Conservation (phyloP, 1,284 basidiomycete genomes). For the Ganoderma lingzhi region DNA sequence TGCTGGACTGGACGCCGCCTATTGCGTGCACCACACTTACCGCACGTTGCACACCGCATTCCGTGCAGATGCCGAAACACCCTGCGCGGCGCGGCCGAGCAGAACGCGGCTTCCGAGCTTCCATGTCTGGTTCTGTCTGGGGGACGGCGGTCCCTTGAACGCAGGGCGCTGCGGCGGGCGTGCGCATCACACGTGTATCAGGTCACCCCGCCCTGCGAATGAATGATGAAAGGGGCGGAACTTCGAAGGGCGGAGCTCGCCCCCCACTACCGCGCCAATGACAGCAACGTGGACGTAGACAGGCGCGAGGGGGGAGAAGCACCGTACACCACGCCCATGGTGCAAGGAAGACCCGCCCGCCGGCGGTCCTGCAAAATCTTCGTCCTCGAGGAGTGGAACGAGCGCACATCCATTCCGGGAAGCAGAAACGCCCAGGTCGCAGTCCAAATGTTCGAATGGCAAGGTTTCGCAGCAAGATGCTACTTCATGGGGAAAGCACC, state of each 20-base stretch:
- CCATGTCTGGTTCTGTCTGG: not conserved
- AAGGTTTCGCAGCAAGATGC: not conserved
- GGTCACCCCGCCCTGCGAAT: not conserved
- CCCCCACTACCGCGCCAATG: not conserved
- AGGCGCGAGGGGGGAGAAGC: not conserved
- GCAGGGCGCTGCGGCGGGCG: slow-evolving; percentile 36
- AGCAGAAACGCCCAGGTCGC: not conserved
- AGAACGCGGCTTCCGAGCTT: not conserved
- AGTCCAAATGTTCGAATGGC: not conserved
- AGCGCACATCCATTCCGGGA: not conserved
- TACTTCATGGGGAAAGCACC: not conserved
- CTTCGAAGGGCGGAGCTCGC: not conserved
- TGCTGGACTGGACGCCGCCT: not conserved
- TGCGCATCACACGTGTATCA: slow-evolving; percentile 42
- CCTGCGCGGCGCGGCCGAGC: slow-evolving; percentile 2
- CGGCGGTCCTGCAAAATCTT: not conserved
- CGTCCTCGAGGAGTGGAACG: not conserved
- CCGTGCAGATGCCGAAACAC: not conserved
- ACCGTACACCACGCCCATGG: not conserved
- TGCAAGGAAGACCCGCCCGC: not conserved
- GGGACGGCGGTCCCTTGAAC: not conserved
- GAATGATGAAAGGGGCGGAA: slow-evolving; percentile 7
- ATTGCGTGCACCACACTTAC: no score
- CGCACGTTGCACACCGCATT: not conserved
- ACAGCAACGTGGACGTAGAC: not conserved